These are phyloP conservation scores for Russula dissimulans DNA, from an alignment of 768 basidiomycete species.

Conservation along the genomic window DNA sequence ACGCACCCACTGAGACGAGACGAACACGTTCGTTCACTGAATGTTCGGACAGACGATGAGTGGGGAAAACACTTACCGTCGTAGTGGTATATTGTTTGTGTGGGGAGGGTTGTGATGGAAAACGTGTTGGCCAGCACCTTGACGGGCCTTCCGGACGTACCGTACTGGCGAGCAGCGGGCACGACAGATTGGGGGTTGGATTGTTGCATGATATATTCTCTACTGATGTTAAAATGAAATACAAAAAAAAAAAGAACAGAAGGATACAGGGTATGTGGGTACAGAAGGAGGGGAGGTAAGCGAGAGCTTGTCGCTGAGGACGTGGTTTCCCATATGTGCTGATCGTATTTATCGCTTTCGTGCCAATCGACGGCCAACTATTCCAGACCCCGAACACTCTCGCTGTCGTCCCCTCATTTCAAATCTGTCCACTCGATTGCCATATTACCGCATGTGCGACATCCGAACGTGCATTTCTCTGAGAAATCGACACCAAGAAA, in stretches of 20 bases:
- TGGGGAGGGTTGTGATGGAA: slow-evolving; percentile 10
- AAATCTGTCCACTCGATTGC: background rate
- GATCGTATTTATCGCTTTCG: no score
- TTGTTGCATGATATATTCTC: slow-evolving; percentile 13
- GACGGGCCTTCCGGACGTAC: slow-evolving; percentile 3
- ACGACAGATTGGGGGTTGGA: background rate
- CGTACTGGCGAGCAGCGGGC: slow-evolving; percentile 6
- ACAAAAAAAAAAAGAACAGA: background rate
- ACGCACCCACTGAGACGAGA: slow-evolving; percentile 12
- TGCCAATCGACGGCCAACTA: no score
- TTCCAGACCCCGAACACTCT: background rate
- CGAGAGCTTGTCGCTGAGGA: no score
- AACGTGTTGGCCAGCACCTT: slow-evolving; percentile 13
- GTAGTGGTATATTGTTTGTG: slow-evolving; percentile 8
- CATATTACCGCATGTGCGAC: background rate
- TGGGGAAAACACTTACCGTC: slow-evolving; percentile 5
- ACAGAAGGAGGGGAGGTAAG: background rate
- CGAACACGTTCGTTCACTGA: background rate
- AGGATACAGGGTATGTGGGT: background rate
- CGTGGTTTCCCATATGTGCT: no score
- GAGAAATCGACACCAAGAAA: no score
- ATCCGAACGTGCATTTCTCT: no score
- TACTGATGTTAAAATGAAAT: background rate
- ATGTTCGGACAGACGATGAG: background rate
- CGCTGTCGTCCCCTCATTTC: background rate